Percentiles rank a stretch among this genome's conserved stretches.
Conservation (phyloP, 345 rosid species). For the Arabis hirsuta region DNA sequence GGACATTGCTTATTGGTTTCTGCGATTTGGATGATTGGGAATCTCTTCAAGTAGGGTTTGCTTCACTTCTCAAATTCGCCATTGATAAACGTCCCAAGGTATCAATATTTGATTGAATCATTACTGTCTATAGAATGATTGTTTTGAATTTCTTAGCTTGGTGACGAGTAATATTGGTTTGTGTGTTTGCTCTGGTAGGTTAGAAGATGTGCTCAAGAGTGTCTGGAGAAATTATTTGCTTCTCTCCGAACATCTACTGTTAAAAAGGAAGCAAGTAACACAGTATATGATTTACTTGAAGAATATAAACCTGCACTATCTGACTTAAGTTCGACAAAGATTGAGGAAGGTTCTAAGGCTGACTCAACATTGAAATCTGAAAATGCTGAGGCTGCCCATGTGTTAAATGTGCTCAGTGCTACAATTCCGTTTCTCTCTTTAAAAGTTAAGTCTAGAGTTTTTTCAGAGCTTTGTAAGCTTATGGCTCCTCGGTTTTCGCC, state of each 20-base stretch:
- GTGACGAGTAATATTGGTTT: constrained; percentile 6
- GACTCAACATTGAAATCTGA: constrained; percentile 51
- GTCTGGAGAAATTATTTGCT: constrained; percentile 64
- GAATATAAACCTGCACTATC: constrained; percentile 48
- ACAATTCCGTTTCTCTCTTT: constrained; percentile 56
- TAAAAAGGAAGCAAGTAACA: constrained; percentile 67
- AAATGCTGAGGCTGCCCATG: constrained; percentile 67
- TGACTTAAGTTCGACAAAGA: constrained; percentile 39
- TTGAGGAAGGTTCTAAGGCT: constrained; percentile 52
- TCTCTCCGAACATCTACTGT: constrained; percentile 50
- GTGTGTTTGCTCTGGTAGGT: constrained; percentile 54
- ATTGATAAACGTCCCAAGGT: constrained; percentile 94
- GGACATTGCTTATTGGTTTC: constrained; percentile 58
- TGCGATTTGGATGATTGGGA: constrained; percentile 75
- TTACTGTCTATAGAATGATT: background rate
- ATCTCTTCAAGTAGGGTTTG: constrained; percentile 61
- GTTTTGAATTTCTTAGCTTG: too few relatives aligned
- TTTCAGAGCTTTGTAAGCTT: constrained; percentile 60
- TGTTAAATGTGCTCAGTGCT: constrained; percentile 71
- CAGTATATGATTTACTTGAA: constrained; percentile 53
- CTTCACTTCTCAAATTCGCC: constrained; percentile 62
- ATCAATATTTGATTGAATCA: background rate
- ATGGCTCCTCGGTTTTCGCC: constrained; percentile 56
- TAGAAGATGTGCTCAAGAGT: constrained; percentile 80
- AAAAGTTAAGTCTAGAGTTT: constrained; percentile 53